Base-by-base conservation (phyloP, 1,139 yeast genomes). In the Arxiozyma bovina region DNA sequence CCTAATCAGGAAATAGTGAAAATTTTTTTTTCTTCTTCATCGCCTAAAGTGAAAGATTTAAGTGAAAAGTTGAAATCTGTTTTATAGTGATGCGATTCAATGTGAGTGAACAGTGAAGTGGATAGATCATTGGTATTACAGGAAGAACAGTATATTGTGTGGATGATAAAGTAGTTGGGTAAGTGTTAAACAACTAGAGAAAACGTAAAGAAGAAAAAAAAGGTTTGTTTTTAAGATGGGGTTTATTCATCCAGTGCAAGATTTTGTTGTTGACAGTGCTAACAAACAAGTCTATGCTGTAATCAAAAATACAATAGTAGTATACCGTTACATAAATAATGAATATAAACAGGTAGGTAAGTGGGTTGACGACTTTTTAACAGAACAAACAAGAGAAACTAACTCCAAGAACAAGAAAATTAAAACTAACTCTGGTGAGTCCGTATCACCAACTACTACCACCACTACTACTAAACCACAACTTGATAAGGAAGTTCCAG, bases 211-310 rank as follows among this genome's bases (percentile, higher is more conserved):
- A 27, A 23, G 27, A 23, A 23, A 34, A 15, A 9, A 30, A 30
- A 30, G 15, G n/a, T 34, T 15, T 34, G 3, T 34, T 3, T 34
- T 34, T 34, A 45, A n/a, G 3, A 61, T 57, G 60, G 42, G 54
- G n/a, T 77, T 84, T 82, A 82, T 82, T 64, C 91, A 85, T 63
- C 93, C 93, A 40, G 80, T 81, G 65, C 91, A 85, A 64, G 74
- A 79, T 49, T 67, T 82, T 4, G 65, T 76, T 9, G 63, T 78
- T 21, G 77, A 74, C 61, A 63, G 65, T 9, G 66, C 71, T 25
- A 82, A 82, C 0, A 68, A 74, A 2, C 70, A 76, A 45, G 66
- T 86, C 22, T 83, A 79, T 68, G 77, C 79, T 0, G 74, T 85
- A 0, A 78, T 80, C 2, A 81, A 82, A 62, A 83, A 82, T 63